Base-by-base conservation (phyloP, 176 grass and related monocot genomes). In the Rhynchospora pubera region DNA sequence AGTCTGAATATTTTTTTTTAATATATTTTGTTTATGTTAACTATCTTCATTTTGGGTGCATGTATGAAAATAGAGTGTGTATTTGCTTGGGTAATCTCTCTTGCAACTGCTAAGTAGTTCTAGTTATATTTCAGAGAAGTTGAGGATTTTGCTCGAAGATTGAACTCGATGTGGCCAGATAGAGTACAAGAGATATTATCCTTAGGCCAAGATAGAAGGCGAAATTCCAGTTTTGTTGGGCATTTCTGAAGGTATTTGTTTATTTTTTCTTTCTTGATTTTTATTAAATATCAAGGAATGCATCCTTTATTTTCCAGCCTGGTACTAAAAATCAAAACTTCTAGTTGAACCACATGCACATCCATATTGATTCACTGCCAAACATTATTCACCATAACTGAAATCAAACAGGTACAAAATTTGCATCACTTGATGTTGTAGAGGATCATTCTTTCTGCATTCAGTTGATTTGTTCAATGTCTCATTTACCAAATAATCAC, bases 101-200 rank as follows among this genome's bases (percentile, higher is more conserved):
- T 18, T 42, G 46, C 39, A 79, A 53, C 62, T 78, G 21, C 43
- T 77, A 23, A 57, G 70, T 72, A 16, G 30, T 85, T 90, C 42
- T 21, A 82, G 62, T 84, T 80, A 72, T 26, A 60, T 45, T 87
- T 67, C 93, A 99, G 97, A 81, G 97, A 99, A 96, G 97, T 99
- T 24, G 97, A 96, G 75, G 97, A 96, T 84, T 99, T 99, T 6
- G 93, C 97, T 9, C 89, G 97, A 80, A 91, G 97, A 90, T 84
- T 99, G 86, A 99, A 93, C 84, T 95, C 93, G 39, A 90, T 88
- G 84, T 99, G 93, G 93, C 91, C 92, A 62, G 92, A 99, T 87
- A 95, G 96, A 93, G 84, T 95, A 88, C 91, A 90, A 39, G 88
- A 89, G 70, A 86, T 89, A 85, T 90, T 85, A 51, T 87, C 89